Evolutionary conservation across 306 rosid species (phyloP).

Genomic region (Ochetophila trinervis): DNA sequence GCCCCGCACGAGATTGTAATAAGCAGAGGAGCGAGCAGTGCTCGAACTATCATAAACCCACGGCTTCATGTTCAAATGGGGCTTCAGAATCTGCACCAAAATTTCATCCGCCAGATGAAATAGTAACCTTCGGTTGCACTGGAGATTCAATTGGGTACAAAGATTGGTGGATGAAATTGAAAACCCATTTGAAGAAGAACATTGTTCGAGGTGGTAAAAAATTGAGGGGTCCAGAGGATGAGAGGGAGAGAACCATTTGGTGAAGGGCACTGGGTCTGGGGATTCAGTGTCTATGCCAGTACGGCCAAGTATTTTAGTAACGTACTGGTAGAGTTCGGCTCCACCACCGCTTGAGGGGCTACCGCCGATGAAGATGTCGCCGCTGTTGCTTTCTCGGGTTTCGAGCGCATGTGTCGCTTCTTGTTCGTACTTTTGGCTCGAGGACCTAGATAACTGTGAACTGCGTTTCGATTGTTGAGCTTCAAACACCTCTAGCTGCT

Average conservation of each 20-base stretch:
- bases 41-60: no score
- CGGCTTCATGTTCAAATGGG: conserved; percentile 29
- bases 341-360: conserved; percentile 19
- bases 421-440: conserved; percentile 56
- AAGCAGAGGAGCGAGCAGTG: not conserved
- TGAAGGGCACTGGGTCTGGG: conserved; percentile 28
- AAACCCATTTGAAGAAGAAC: conserved; percentile 11
- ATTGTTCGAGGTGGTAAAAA: conserved; percentile 50
- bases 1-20: conserved; percentile 16
- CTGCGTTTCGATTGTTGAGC: conserved; percentile 43
- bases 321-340: conserved; percentile 44
- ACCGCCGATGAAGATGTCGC: conserved; percentile 32
- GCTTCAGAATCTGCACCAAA: conserved; percentile 41
- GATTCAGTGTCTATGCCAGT: conserved; percentile 37
- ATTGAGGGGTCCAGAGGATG: conserved; percentile 64
- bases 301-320: conserved; percentile 46
- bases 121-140: conserved; percentile 48
- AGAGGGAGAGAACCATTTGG: conserved; percentile 52
- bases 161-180: not conserved
- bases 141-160: conserved; percentile 22
- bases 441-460: conserved; percentile 55
- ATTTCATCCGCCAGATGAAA: conserved; percentile 65
- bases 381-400: conserved; percentile 30
- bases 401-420: conserved; percentile 36
- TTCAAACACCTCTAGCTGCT: conserved; percentile 30